These are phyloP conservation scores for Yamadazyma paraphyllophila DNA, from an alignment of 805 yeast genomes.

Conservation along the genomic window DNA sequence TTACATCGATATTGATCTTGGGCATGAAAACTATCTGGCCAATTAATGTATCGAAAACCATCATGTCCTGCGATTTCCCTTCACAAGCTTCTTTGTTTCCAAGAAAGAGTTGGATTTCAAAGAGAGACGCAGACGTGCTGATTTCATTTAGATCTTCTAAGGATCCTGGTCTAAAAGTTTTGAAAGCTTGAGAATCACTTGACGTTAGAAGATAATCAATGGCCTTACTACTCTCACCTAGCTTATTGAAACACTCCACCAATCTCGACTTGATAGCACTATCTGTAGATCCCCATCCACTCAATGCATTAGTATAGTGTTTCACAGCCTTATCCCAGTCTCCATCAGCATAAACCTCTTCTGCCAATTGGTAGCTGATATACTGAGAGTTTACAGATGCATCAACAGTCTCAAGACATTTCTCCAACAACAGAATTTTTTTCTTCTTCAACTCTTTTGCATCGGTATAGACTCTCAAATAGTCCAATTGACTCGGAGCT, in stretches of 20 bases:
- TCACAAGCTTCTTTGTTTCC: slow-evolving; percentile 11
- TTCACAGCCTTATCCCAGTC: slow-evolving; percentile 19
- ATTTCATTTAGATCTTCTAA: too few species aligned
- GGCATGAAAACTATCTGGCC: slow-evolving; percentile 21
- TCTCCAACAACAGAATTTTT: slow-evolving; percentile 7
- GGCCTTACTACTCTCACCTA: neutral
- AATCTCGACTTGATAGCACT: slow-evolving; percentile 3
- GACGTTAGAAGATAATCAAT: neutral
- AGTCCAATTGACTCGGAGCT: slow-evolving; percentile 9
- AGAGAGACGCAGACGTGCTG: too few species aligned
- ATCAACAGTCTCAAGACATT: neutral
- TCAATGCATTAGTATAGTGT: slow-evolving; percentile 7
- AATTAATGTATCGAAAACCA: slow-evolving; percentile 12
- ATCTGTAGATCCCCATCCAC: slow-evolving; percentile 8
- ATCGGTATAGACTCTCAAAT: neutral
- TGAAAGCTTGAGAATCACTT: neutral
- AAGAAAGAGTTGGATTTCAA: slow-evolving; percentile 9
- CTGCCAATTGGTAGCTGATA: slow-evolving; percentile 18
- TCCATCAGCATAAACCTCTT: slow-evolving; percentile 31
- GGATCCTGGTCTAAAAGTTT: too few species aligned
- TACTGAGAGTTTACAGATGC: neutral
- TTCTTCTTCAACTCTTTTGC: slow-evolving; percentile 1
- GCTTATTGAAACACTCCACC: slow-evolving; percentile 4
- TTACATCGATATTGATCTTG: neutral
- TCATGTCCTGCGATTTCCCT: slow-evolving; percentile 7